phyloP scores from a whole-genome alignment of 2,329 filamentous ascomycete genomes.

The Pestalotiopsis sp. region DNA sequence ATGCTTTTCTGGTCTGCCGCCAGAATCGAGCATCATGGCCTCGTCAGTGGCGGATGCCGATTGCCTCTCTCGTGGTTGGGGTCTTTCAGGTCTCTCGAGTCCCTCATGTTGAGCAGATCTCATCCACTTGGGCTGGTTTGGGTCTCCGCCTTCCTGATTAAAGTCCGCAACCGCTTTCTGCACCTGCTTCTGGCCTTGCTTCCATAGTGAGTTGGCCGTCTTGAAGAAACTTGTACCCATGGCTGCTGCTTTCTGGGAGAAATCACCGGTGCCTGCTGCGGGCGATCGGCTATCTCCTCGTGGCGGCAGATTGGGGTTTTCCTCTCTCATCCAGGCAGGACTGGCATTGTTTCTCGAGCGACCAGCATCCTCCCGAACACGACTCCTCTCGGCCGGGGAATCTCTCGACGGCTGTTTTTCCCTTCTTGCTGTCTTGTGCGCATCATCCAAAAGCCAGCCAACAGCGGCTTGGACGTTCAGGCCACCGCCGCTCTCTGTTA shows the following conservation, averaged over 20 bases:
- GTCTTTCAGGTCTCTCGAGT: background rate
- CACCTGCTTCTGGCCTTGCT: conserved; percentile 88
- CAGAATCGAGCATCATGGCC: conserved; percentile 78
- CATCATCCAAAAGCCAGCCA: conserved; percentile 87
- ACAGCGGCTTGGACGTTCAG: conserved; percentile 84
- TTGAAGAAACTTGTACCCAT: conserved; percentile 87
- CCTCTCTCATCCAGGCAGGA: conserved; percentile 67
- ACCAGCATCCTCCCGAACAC: conserved; percentile 38
- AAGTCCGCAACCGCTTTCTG: conserved; percentile 92
- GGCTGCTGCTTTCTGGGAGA: conserved; percentile 79
- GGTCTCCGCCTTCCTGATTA: conserved; percentile 70
- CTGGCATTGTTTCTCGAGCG: conserved; percentile 40
- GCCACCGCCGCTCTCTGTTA: conserved; percentile 79
- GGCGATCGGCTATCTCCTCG: conserved; percentile 60
- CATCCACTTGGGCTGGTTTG: conserved; percentile 95
- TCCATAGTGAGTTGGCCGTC: conserved; percentile 94
- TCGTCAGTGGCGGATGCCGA: conserved; percentile 63
- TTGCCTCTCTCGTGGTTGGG: conserved; percentile 35
- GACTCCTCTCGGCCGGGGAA: conserved; percentile 42
- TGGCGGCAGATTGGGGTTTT: conserved; percentile 43
- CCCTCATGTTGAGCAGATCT: conserved; percentile 64
- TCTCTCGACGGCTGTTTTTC: conserved; percentile 65
- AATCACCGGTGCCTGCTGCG: conserved; percentile 59
- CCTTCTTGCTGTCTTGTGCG: conserved; percentile 75
- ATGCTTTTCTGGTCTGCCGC: conserved; percentile 55